These are phyloP conservation scores for Fusarium nygamai DNA, from an alignment of 2,329 filamentous ascomycete genomes.

Conservation along the genomic window DNA sequence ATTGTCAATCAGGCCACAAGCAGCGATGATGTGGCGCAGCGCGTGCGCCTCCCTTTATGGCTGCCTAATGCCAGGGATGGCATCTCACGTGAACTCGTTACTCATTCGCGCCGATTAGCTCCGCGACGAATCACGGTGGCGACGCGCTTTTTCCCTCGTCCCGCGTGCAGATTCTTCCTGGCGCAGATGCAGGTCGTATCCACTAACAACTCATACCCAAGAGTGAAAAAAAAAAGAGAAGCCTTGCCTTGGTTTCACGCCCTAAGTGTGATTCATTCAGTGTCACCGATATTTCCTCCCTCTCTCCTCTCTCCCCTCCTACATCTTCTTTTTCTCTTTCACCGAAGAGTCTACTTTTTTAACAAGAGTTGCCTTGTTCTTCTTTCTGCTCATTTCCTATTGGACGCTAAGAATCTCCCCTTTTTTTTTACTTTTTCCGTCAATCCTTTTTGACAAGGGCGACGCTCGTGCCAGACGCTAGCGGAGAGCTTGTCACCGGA, in stretches of 20 bases:
- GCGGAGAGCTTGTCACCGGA: slow-evolving; percentile 35
- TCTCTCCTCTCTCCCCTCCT: neutral
- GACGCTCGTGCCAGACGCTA: slow-evolving; percentile 43
- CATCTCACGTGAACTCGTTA: slow-evolving; percentile 51
- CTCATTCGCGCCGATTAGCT: slow-evolving; percentile 46
- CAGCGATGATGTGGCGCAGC: slow-evolving; percentile 23
- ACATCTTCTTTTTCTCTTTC: neutral
- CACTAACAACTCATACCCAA: slow-evolving; percentile 20
- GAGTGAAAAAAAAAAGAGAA: slow-evolving; percentile 15
- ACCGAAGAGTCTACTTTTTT: neutral
- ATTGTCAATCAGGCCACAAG: slow-evolving; percentile 27
- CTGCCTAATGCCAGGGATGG: slow-evolving; percentile 44
- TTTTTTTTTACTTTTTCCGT: slow-evolving; percentile 38
- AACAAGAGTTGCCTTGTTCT: slow-evolving; percentile 26
- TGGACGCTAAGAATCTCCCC: slow-evolving; percentile 14
- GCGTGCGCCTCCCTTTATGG: slow-evolving; percentile 34
- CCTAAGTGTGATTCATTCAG: slow-evolving; percentile 27
- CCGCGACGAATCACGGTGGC: slow-evolving; percentile 34
- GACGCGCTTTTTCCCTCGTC: slow-evolving; percentile 29
- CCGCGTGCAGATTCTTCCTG: slow-evolving; percentile 29
- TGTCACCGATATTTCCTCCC: slow-evolving; percentile 31
- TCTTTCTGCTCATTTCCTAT: slow-evolving; percentile 19
- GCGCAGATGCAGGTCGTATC: slow-evolving; percentile 12
- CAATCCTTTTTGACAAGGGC: slow-evolving; percentile 37
- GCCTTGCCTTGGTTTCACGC: slow-evolving; percentile 24